Evolutionary conservation across 2,329 filamentous ascomycete genomes (phyloP), one percentile per base, ranked within the genome.

Genomic region (Colletotrichum horii): DNA sequence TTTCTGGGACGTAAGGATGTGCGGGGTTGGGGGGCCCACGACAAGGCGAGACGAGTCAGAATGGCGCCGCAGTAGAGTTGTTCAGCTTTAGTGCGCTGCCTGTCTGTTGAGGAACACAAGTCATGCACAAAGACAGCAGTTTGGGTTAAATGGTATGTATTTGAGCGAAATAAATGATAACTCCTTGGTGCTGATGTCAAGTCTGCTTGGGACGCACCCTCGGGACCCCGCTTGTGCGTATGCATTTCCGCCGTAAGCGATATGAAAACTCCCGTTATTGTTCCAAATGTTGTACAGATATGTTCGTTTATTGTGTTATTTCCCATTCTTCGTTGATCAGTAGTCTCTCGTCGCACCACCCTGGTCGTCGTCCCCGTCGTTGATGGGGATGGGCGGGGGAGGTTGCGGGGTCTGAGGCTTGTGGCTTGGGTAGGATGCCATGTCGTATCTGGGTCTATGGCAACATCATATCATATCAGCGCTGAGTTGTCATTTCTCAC

Each of bases 341-440:
- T 78, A 78, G 36, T 78, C 77, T 58, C 77, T 75, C 36, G 69
- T 68, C 52, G 68, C 77, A 28, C 66, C 72, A 48, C 72, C 56
- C 62, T 76, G 75, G 32, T 61, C 77, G 19, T 78, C 77, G 56
- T 76, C 75, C 26, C 70, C 77, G 36, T 66, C 77, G 11, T 76
- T 71, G 58, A 78, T 75, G 66, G 75, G 77, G 38, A 78, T 78
- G 26, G 77, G 77, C 64, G 72, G 26, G 38, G 77, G 77, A 70
- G 77, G 77, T 70, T 78, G 75, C 48, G 77, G 75, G 65, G 77
- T 78, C 65, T 77, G 72, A 22, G 77, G 77, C 15, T 78, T 78
- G 66, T 78, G 77, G 30, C 70, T 76, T 11, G 70, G 74, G 34
- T 69, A 73, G 64, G 65, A 76, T 32, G 74, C 74, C 74, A 76